Base-by-base conservation (phyloP, 352 stramenopile genomes). In the Phytopythium montanum region DNA sequence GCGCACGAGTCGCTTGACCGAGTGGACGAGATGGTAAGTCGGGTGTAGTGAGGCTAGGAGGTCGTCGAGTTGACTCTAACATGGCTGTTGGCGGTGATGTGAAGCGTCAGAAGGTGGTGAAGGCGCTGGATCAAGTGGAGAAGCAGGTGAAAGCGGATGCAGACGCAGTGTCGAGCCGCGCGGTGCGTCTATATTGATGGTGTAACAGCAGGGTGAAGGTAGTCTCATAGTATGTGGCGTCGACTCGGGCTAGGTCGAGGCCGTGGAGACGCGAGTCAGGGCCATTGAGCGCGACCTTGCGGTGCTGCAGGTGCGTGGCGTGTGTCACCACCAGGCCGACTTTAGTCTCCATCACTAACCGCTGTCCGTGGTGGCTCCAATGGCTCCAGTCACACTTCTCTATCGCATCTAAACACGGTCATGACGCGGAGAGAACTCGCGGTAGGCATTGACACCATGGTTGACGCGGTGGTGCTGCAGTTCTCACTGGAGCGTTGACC, bases 21-120 rank as follows among this genome's bases (percentile, higher is more conserved):
- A 33, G 66, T 64, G 19, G 78, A 88, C 48, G 72, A 85, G 21
- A 56, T 88, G 75, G 80, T 90, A 57, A n/a, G 54, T 50, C 39
- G 23, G 3, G 19, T 6, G 9, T 21, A 9, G 3, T n/a, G 38
- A 13, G 19, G 9, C 5, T 19, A 18, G 28, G 36, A n/a, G 21
- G 21, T 46, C 36, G 5, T 46, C 0, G n/a, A 8, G 38, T 21
- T 18, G 18, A 19, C 38, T 44, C 13, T 44, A 18, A 21, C 0
- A 6, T 23, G 38, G 21, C 39, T 36, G 18, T 25, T 10, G 19
- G 21, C 26, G 14, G 16, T 48, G 33, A 33, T 6, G 28, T 38
- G 3, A 26, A 79, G 73, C 66, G 68, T 12, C 59, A 62, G 3
- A 77, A 66, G 41, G 65, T 79, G 41, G 53, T 82, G 10, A 29